These are phyloP conservation scores for Mycosphaerelloides madeirae DNA, from an alignment of 2,329 filamentous ascomycete genomes.

Conservation along the genomic window DNA sequence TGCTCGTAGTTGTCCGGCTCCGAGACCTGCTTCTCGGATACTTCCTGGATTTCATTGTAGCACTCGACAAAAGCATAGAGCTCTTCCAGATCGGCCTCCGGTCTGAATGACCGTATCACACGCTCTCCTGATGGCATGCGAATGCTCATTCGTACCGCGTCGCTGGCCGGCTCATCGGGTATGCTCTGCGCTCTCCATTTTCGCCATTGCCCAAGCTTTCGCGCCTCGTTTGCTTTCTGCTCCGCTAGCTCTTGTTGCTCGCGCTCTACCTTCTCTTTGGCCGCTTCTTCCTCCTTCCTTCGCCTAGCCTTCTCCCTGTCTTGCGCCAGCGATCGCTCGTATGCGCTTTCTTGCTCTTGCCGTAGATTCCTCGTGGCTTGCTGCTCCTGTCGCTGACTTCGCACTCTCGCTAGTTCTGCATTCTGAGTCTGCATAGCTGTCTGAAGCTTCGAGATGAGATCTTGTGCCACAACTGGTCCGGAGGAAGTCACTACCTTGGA, in stretches of 20 bases:
- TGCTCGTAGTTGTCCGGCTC: slow-evolving; percentile 70
- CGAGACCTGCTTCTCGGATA: slow-evolving; percentile 35
- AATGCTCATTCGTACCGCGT: slow-evolving; percentile 66
- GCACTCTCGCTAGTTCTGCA: slow-evolving; percentile 67
- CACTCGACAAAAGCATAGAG: slow-evolving; percentile 96
- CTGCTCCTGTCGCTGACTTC: slow-evolving; percentile 73
- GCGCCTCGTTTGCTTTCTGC: slow-evolving; percentile 53
- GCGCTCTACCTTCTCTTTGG: slow-evolving; percentile 56
- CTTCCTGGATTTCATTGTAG: slow-evolving; percentile 57
- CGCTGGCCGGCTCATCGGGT: slow-evolving; percentile 61
- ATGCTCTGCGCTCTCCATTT: slow-evolving; percentile 70
- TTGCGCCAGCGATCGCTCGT: slow-evolving; percentile 82
- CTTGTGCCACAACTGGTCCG: slow-evolving; percentile 63
- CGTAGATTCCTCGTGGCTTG: slow-evolving; percentile 74
- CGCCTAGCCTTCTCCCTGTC: slow-evolving; percentile 80
- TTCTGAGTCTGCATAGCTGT: slow-evolving; percentile 69
- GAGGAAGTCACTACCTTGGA: slow-evolving; percentile 75
- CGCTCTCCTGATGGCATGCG: slow-evolving; percentile 63
- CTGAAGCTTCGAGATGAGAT: slow-evolving; percentile 72
- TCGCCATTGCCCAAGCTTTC: slow-evolving; percentile 66
- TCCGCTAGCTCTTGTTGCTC: slow-evolving; percentile 62
- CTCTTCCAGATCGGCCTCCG: slow-evolving; percentile 72
- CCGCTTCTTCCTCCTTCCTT: slow-evolving; percentile 69
- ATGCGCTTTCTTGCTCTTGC: slow-evolving; percentile 87
- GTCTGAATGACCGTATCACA: slow-evolving; percentile 69